Percentiles rank a stretch among this genome's conserved stretches.
These are phyloP conservation scores for Solanum habrochaites DNA, from an alignment of 257 asterid species.

Conservation along the genomic window DNA sequence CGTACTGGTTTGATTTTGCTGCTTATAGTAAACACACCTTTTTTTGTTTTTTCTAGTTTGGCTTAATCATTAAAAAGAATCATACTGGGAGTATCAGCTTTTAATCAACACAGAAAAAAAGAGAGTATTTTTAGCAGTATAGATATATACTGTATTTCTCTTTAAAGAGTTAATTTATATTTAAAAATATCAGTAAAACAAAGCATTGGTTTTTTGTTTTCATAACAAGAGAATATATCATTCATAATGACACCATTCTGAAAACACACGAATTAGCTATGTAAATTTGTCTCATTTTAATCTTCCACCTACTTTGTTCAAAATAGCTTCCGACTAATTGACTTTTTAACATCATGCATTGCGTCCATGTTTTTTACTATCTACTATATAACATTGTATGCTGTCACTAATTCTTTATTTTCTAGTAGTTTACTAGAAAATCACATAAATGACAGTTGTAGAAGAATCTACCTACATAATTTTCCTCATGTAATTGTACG, in stretches of 20 bases:
- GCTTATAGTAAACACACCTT: slow-evolving; percentile 19
- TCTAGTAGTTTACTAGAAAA: not conserved
- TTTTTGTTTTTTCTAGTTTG: slow-evolving; percentile 10
- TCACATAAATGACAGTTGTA: not conserved
- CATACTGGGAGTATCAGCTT: not conserved
- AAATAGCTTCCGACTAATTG: not conserved
- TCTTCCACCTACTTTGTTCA: not conserved
- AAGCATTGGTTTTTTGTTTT: not conserved
- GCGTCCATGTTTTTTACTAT: too few species aligned
- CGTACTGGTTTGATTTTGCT: slow-evolving; percentile 31
- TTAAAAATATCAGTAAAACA: not conserved
- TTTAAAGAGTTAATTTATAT: not conserved
- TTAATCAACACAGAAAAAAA: not conserved
- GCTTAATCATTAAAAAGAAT: not conserved
- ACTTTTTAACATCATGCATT: too few species aligned
- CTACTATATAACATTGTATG: too few species aligned
- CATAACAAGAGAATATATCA: not conserved
- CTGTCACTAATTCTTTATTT: not conserved
- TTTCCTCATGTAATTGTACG: not conserved
- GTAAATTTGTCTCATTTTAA: not conserved
- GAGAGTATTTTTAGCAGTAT: not conserved
- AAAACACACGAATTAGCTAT: too few species aligned
- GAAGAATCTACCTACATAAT: not conserved
- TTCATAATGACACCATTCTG: not conserved
- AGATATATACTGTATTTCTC: not conserved